phyloP scores from a whole-genome alignment of 1,139 yeast genomes.

The Yamadazyma songkhlaensis region DNA sequence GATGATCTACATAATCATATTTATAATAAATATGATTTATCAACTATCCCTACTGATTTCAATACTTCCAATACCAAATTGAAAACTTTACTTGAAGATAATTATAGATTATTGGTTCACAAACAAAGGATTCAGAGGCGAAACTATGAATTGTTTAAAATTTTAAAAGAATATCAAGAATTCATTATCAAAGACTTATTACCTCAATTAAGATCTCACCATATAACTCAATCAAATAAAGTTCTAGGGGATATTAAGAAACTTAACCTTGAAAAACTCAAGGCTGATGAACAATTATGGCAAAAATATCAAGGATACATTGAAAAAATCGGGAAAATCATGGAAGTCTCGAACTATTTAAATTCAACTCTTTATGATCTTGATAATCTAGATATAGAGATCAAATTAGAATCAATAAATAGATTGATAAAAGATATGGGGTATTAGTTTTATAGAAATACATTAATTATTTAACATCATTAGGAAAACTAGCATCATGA shows the following conservation, averaged over 20 bases:
- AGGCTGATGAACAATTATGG: constrained; percentile 14
- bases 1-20: constrained; percentile 19
- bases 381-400: constrained; percentile 10
- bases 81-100: constrained; percentile 23
- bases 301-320: constrained; percentile 16
- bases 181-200: constrained; percentile 25
- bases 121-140: constrained; percentile 16
- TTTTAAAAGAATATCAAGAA: constrained; percentile 27
- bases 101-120: constrained; percentile 21
- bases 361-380: constrained; percentile 8
- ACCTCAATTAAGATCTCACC: constrained; percentile 29
- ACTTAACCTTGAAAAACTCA: constrained; percentile 13
- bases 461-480: constrained; percentile 7
- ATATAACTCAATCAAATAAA: background rate
- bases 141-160: constrained; percentile 22
- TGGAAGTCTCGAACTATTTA: constrained; percentile 12
- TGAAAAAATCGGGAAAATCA: constrained; percentile 11
- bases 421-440: constrained; percentile 4
- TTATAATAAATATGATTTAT: constrained; percentile 14
- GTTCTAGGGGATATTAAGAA: constrained; percentile 9
- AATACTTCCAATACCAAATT: constrained; percentile 14
- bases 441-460: background rate
- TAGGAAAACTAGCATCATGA: constrained; percentile 20
- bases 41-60: constrained; percentile 7
- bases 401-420: constrained; percentile 10